Evolutionary conservation across 768 basidiomycete genomes (phyloP).

Genomic region (Suillus decipiens): DNA sequence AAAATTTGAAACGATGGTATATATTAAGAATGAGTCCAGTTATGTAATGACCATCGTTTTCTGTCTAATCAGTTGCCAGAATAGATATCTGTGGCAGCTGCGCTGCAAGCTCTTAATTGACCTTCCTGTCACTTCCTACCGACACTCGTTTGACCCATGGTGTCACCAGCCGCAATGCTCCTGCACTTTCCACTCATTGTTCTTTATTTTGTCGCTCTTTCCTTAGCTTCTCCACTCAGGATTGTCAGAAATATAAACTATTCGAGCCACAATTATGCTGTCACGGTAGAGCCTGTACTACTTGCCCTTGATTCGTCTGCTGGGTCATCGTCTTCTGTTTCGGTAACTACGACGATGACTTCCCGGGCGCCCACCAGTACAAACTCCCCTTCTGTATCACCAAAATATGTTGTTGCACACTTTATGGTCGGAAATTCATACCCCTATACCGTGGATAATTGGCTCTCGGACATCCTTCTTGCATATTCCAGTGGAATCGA

Average conservation of each 20-base stretch:
- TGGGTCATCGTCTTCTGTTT: background rate
- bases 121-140: background rate
- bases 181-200: background rate
- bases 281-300: background rate
- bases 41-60: too few species aligned
- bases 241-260: background rate
- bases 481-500: conserved; percentile 64
- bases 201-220: conserved; percentile 1
- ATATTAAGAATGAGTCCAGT: background rate
- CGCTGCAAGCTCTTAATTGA: background rate
- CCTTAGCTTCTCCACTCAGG: background rate
- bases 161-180: background rate
- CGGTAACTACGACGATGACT: background rate
- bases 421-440: conserved; percentile 68
- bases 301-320: background rate
- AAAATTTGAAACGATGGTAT: background rate
- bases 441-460: conserved; percentile 48
- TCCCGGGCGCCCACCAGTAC: background rate
- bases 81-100: background rate
- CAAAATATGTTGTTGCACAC: conserved; percentile 57
- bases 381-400: conserved; percentile 11
- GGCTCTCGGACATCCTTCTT: conserved; percentile 53
- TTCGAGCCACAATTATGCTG: background rate
- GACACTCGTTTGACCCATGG: conserved; percentile 2
- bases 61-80: background rate